Evolutionary conservation across 169 alveolate genomes (phyloP).

Genomic region (Plasmodium cynomolgi): DNA sequence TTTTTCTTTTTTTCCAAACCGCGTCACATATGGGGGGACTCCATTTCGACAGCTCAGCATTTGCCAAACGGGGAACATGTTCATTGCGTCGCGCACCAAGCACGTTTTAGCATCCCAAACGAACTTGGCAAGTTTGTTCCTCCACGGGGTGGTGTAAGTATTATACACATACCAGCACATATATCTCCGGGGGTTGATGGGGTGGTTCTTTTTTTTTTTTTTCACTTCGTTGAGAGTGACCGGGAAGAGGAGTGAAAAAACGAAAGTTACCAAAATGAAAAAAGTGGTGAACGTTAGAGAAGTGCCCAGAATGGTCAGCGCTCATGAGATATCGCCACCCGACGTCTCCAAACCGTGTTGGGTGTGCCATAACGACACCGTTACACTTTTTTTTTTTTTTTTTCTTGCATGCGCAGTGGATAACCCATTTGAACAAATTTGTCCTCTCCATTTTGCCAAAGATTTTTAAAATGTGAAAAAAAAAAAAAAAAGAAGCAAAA

Average conservation of each 20-base stretch:
- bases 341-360: neutral
- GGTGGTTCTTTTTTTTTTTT: neutral
- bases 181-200: neutral
- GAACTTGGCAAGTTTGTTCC: neutral
- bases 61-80: neutral
- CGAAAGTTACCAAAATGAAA: neutral
- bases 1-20: neutral
- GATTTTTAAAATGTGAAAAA: no score
- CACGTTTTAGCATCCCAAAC: neutral
- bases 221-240: neutral
- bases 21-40: neutral
- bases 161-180: neutral
- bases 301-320: neutral
- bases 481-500: no score
- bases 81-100: neutral
- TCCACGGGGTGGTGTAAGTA: neutral
- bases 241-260: neutral
- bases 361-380: neutral
- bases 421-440: neutral
- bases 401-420: neutral
- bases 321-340: neutral
- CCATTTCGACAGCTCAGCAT: neutral
- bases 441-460: neutral
- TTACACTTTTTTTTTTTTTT: neutral
- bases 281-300: neutral